Evolutionary conservation across 768 basidiomycete genomes (phyloP).

Genomic region (Suillus decipiens): DNA sequence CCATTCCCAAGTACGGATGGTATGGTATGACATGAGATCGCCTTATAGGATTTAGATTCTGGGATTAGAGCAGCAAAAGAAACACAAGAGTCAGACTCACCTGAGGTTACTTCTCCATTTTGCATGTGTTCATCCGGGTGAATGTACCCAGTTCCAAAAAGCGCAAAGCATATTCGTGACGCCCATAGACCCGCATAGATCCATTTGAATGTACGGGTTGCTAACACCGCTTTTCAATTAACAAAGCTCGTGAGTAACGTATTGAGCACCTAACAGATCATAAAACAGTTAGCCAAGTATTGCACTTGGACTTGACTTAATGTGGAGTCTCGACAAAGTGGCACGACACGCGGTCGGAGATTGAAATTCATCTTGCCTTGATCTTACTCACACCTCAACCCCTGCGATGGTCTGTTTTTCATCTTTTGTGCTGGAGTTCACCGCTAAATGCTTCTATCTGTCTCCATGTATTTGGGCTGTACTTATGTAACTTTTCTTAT

Average conservation of each 20-base stretch:
- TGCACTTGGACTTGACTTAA: not conserved
- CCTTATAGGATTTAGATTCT: slow-evolving; percentile 20
- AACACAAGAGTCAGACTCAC: slow-evolving; percentile 21
- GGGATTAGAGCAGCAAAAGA: slow-evolving; percentile 12
- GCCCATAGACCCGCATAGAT: slow-evolving; percentile 29
- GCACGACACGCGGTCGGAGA: slow-evolving; percentile 24
- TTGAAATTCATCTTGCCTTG: slow-evolving; percentile 25
- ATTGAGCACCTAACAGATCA: slow-evolving; percentile 3
- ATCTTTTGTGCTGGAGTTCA: slow-evolving; percentile 10
- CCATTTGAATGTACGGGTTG: slow-evolving; percentile 18
- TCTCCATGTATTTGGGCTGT: not conserved
- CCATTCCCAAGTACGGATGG: slow-evolving; percentile 42
- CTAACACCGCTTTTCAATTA: slow-evolving; percentile 16
- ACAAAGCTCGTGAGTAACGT: not conserved
- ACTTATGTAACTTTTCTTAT: not conserved
- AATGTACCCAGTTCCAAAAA: slow-evolving; percentile 39
- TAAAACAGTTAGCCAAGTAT: not conserved
- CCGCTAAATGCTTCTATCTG: slow-evolving; percentile 17
- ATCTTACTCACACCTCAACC: not conserved
- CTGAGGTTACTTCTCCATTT: slow-evolving; percentile 40
- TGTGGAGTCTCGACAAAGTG: not conserved
- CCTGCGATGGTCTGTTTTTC: slow-evolving; percentile 27
- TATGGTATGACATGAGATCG: slow-evolving; percentile 28
- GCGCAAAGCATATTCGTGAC: slow-evolving; percentile 31
- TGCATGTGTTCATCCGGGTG: slow-evolving; percentile 46